Conservation (phyloP, 2,329 filamentous ascomycete genomes). For the Metarhizium sp. region DNA sequence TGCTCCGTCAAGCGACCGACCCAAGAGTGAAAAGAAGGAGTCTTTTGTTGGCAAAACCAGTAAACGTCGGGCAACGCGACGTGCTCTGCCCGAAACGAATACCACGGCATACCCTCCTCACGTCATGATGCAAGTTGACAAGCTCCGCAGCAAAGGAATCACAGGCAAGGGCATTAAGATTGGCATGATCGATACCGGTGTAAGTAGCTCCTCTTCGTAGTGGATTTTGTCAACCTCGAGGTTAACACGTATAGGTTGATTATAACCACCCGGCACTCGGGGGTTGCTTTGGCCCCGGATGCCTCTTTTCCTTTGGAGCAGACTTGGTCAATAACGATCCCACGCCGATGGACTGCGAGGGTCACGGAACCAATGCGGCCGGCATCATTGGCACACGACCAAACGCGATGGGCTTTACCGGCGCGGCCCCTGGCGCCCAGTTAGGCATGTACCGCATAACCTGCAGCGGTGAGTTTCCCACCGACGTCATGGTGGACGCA, state of each 20-base stretch:
- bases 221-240: no score
- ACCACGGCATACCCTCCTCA: constrained; percentile 22
- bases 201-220: no score
- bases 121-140: constrained; percentile 46
- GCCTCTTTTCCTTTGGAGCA: constrained; percentile 42
- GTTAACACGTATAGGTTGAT: constrained; percentile 30
- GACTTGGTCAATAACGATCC: constrained; percentile 46
- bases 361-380: no score
- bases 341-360: constrained; percentile 22
- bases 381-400: no score
- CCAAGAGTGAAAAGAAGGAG: no score
- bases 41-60: no score
- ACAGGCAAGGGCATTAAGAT: constrained; percentile 43
- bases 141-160: constrained; percentile 36
- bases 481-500: constrained; percentile 45
- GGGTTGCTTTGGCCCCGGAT: constrained; percentile 49
- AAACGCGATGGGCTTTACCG: no score
- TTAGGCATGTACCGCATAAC: no score
- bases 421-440: no score
- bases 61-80: no score
- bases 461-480: constrained; percentile 8
- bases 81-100: no score
- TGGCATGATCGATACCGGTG: constrained; percentile 38
- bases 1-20: no score
- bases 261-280: constrained; percentile 52